phyloP scores from a whole-genome alignment of 768 basidiomycete species.

The Coprinopsis cinerea region DNA sequence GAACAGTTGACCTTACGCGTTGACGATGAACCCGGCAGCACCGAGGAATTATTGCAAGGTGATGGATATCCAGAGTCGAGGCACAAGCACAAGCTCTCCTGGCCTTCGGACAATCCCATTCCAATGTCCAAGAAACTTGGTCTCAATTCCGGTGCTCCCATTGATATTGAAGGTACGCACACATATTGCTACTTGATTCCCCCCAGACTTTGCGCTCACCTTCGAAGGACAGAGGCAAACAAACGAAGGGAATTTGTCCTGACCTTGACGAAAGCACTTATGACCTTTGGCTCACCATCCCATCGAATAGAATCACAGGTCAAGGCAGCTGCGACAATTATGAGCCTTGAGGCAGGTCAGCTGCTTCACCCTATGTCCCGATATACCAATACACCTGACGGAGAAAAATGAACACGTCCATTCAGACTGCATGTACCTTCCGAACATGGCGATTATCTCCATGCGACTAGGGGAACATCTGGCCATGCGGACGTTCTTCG shows the following conservation, averaged over 20 bases:
- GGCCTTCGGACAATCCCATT: too few species aligned
- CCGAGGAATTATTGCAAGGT: too few species aligned
- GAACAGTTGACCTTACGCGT: too few species aligned
- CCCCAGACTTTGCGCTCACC: too few species aligned
- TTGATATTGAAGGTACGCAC: neutral
- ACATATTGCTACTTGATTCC: neutral
- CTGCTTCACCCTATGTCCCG: neutral
- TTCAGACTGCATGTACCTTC: constrained; percentile 76
- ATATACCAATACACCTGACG: too few species aligned
- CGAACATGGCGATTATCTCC: constrained; percentile 73
- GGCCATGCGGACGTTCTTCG: constrained; percentile 76
- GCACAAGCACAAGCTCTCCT: too few species aligned
- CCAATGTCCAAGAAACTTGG: neutral
- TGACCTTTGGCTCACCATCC: constrained; percentile 92
- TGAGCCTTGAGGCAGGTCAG: constrained; percentile 66
- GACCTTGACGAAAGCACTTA: constrained; percentile 79
- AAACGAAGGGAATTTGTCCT: constrained; percentile 69
- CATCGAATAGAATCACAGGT: constrained; percentile 91
- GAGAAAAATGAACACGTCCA: neutral
- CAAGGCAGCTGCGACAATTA: constrained; percentile 67
- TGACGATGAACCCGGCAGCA: too few species aligned
- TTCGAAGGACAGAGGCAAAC: constrained; percentile 34
- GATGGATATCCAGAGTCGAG: too few species aligned
- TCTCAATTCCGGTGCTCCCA: neutral
- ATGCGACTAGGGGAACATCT: constrained; percentile 70